phyloP scores from a whole-genome alignment of 2,329 filamentous ascomycete genomes.

The Neophaeococcomyces aloes region DNA sequence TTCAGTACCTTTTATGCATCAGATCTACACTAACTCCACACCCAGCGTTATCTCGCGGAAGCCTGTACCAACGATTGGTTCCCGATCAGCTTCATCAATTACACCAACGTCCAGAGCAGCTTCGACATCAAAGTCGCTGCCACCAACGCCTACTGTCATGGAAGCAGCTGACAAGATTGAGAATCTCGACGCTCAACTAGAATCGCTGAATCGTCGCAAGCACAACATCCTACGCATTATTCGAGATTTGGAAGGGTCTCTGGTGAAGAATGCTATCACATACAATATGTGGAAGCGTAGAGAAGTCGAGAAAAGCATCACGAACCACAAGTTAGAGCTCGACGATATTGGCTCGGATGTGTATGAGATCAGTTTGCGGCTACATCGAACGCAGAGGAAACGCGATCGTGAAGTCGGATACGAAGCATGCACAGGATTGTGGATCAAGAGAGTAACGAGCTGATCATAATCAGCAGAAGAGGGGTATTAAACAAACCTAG shows the following conservation, averaged over 20 bases:
- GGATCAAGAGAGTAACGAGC: conserved; percentile 67
- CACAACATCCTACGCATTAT: conserved; percentile 64
- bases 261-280: conserved; percentile 59
- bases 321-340: conserved; percentile 54
- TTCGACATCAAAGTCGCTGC: conserved; percentile 44
- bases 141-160: conserved; percentile 51
- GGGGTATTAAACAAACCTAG: no score
- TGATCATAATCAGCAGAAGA: conserved; percentile 26
- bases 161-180: conserved; percentile 54
- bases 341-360: conserved; percentile 65
- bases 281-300: conserved; percentile 53
- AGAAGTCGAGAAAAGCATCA: conserved; percentile 53
- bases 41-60: conserved; percentile 26
- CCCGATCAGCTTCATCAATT: conserved; percentile 29
- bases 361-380: conserved; percentile 64
- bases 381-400: conserved; percentile 65
- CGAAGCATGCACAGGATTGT: conserved; percentile 54
- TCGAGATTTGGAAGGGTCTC: conserved; percentile 65
- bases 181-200: conserved; percentile 54
- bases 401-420: conserved; percentile 50
- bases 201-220: conserved; percentile 55
- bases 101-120: conserved; percentile 26
- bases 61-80: conserved; percentile 24
- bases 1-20: conserved; percentile 11
- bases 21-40: conserved; percentile 15